Conservation (phyloP, 106 monocot genomes). For the Narthecium ossifragum region DNA sequence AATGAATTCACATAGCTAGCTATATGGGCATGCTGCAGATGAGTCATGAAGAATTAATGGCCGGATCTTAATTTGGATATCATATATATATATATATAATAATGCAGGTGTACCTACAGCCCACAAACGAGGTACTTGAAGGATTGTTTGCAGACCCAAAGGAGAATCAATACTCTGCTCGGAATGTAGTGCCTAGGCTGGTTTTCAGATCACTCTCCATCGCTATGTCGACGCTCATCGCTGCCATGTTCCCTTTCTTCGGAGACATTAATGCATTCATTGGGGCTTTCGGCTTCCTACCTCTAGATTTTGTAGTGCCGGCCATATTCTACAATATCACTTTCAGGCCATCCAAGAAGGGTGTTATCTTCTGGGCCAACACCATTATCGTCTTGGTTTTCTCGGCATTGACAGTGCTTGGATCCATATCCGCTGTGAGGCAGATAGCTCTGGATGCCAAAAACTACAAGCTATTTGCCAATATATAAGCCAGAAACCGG, state of each 20-base stretch:
- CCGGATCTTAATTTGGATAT: too few species aligned
- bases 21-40: too few species aligned
- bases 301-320: constrained; percentile 83
- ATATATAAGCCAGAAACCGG: too few species aligned
- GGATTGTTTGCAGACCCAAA: constrained; percentile 51
- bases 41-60: too few species aligned
- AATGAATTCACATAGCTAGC: too few species aligned
- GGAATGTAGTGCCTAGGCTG: constrained; percentile 67
- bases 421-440: constrained; percentile 37
- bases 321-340: constrained; percentile 66
- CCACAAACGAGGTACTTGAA: constrained; percentile 81
- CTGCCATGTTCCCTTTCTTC: constrained; percentile 93
- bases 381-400: constrained; percentile 47
- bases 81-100: too few species aligned
- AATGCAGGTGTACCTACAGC: constrained; percentile 89
- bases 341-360: constrained; percentile 48
- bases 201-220: constrained; percentile 55
- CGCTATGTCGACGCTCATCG: constrained; percentile 40
- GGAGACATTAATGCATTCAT: constrained; percentile 80
- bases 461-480: constrained; percentile 25
- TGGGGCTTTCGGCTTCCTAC: constrained; percentile 83
- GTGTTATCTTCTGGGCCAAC: constrained; percentile 70
- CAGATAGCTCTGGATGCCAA: constrained; percentile 44
- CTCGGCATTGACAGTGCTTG: constrained; percentile 34
- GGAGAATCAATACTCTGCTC: constrained; percentile 46